phyloP scores from a whole-genome alignment of 192 early-diverging fungal genomes.

The Gaertneriomyces semiglobifer region DNA sequence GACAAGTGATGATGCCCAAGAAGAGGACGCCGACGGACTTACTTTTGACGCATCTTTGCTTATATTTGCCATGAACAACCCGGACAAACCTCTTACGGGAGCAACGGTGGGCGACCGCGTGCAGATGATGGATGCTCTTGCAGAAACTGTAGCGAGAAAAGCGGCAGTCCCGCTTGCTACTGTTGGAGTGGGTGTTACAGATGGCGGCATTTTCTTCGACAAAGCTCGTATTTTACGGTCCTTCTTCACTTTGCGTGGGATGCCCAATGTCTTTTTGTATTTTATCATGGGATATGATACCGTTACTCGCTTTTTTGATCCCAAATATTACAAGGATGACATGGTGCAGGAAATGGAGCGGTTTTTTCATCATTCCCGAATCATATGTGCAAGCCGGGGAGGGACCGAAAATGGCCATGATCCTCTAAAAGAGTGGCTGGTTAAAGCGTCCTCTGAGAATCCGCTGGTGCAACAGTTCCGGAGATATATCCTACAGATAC shows the following conservation, averaged over 20 bases:
- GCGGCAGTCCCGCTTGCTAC: background rate
- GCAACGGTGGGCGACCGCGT: background rate
- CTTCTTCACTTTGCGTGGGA: conserved; percentile 1
- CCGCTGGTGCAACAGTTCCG: background rate
- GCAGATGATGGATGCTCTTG: conserved; percentile 4
- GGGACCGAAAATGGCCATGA: background rate
- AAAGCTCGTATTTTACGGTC: background rate
- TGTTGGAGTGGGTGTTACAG: background rate
- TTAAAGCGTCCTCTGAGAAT: background rate
- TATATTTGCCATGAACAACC: conserved; percentile 3
- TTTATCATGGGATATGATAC: conserved; percentile 28
- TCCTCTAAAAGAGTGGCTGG: background rate
- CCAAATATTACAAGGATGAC: conserved; percentile 20
- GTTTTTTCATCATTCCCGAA: background rate
- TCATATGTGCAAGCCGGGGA: conserved; percentile 1
- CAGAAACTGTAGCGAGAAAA: background rate
- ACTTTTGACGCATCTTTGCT: background rate
- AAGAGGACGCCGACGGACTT: background rate
- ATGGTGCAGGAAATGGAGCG: background rate
- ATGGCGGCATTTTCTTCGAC: conserved; percentile 3
- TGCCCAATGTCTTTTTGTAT: conserved; percentile 2
- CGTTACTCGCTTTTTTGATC: conserved; percentile 13
- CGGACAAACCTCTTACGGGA: conserved; percentile 1
- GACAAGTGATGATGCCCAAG: background rate
- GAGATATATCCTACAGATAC: background rate